Conservation (phyloP, 1,139 yeast genomes). For the Pichia cactophila region DNA sequence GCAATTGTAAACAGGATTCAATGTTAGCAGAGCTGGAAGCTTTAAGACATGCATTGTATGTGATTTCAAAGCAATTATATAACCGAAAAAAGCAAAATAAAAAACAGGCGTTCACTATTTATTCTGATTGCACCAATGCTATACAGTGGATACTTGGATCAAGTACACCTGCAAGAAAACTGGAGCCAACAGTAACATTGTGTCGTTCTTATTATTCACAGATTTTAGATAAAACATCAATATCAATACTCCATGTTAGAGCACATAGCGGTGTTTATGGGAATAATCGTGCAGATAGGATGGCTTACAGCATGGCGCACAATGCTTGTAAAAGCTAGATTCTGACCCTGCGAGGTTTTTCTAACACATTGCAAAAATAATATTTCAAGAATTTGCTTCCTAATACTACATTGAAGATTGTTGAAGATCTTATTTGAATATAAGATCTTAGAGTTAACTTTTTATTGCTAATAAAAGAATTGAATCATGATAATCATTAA, state of each 20-base stretch:
- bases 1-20: not conserved
- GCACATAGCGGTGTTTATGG: constrained; percentile 69
- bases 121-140: constrained; percentile 43
- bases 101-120: constrained; percentile 37
- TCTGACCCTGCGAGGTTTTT: not conserved
- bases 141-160: not conserved
- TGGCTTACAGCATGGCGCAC: not conserved
- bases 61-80: constrained; percentile 48
- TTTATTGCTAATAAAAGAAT: no score
- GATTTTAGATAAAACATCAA: not conserved
- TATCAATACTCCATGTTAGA: constrained; percentile 39
- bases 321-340: not conserved
- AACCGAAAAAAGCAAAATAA: constrained; percentile 31
- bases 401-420: no score
- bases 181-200: not conserved
- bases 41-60: constrained; percentile 74
- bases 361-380: no score
- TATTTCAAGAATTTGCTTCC: no score
- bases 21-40: constrained; percentile 34
- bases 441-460: no score
- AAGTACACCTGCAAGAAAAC: not conserved
- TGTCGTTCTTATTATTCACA: not conserved
- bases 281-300: constrained; percentile 63
- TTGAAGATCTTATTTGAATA: no score
- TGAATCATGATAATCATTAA: not conserved